Conservation (phyloP, 108 stramenopile species). For the Halocafeteria seosinensis region DNA sequence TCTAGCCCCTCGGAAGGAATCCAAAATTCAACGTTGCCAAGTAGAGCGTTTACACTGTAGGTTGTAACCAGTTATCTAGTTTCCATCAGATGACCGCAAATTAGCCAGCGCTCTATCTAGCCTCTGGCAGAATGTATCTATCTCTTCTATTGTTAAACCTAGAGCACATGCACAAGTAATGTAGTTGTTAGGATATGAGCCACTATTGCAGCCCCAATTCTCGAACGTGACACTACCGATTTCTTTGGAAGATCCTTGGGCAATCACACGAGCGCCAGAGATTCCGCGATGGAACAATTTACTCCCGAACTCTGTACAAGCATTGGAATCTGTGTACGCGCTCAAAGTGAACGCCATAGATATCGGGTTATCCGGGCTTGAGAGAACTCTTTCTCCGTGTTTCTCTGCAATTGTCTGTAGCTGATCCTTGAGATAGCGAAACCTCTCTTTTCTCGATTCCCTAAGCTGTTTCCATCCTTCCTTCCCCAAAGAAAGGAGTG, state of each 20-base stretch:
- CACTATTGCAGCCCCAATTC: no score
- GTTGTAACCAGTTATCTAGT: no score
- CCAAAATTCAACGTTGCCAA: no score
- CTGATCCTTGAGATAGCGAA: slow-evolving; percentile 31
- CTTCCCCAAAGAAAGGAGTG: slow-evolving; percentile 75
- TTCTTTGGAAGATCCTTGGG: neutral
- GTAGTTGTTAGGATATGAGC: no score
- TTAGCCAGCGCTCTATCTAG: no score
- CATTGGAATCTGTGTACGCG: neutral
- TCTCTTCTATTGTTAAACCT: no score
- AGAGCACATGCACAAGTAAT: no score
- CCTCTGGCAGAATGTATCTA: no score
- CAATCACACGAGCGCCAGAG: slow-evolving; percentile 54
- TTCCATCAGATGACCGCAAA: no score
- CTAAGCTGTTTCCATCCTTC: slow-evolving; percentile 17
- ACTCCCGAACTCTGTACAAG: slow-evolving; percentile 56
- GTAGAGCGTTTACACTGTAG: no score
- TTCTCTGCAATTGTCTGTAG: slow-evolving; percentile 45
- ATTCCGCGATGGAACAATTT: slow-evolving; percentile 93
- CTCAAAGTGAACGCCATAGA: slow-evolving; percentile 68
- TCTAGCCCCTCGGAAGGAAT: no score
- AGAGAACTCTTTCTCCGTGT: slow-evolving; percentile 62
- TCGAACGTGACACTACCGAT: slow-evolving; percentile 5
- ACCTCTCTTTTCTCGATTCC: slow-evolving; percentile 29
- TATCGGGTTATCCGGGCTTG: slow-evolving; percentile 69